Evolutionary conservation across 768 basidiomycete species (phyloP), one percentile per base, ranked within the genome.

Genomic region (Arthromyces matolae): DNA sequence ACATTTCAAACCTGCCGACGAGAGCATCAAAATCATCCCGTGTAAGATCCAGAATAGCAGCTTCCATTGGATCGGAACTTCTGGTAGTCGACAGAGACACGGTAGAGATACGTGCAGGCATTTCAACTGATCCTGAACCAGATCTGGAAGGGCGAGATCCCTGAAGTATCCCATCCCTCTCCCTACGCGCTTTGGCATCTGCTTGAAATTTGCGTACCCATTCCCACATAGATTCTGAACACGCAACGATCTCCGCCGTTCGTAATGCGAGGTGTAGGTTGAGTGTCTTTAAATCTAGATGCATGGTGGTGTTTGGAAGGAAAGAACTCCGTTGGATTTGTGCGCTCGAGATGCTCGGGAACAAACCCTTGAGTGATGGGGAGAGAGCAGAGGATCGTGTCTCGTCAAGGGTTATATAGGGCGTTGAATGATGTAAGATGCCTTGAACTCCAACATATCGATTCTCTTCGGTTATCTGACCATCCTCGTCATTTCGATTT

Each of bases 151-250:
- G 19, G n/a, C n/a, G n/a, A n/a, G n/a, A n/a, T n/a, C 34, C 50
- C 27, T 3, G 43, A 25, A 27, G 13, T 5, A 19, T 8, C n/a
- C 8, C 16, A 43, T 42, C 36, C 27, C 19, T 51, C 27, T 32
- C 37, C 3, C 42, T 22, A 9, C 29, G 54, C 13, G 33, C 45
- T 25, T 37, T 44, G 14, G 47, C 53, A 29, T 52, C 50, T 10
- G 53, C 59, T 65, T 81, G 81, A 50, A 74, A 75, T 20, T 74
- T 74, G 18, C 68, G 58, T 3, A 88, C 75, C 78, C 81, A 88
- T 45, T 85, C 84, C 87, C 87, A 89, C 85, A 89, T 89, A 24
- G 80, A 71, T 63, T 89, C 87, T 0, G 80, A 72, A 56, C 85
- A 88, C 7, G 74, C 84, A 12, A 87, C 54, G n/a, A 88, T 72